Evolutionary conservation across 768 basidiomycete genomes (phyloP), one percentile per base, ranked within the genome.

Genomic region (Calocybe gangraenosa): DNA sequence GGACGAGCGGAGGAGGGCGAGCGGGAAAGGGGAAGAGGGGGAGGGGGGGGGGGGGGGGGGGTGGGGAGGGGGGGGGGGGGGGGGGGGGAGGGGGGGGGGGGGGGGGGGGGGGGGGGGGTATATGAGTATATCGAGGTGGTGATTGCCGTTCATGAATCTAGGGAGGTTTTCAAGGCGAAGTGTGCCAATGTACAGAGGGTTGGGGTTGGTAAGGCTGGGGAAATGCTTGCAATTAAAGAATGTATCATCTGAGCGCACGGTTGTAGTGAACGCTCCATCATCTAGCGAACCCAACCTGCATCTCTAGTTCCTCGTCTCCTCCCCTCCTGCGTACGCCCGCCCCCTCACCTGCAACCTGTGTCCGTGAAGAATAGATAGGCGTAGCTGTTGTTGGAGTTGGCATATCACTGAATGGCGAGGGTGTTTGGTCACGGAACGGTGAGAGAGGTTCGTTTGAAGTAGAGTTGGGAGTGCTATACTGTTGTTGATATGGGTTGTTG

Each of bases 271-370:
- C 34, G 14, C 17, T 35, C 3, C 39, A 7, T 62, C 55, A 65
- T 35, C 50, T 56, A 47, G 68, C 68, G 57, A 55, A 69, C 46
- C 64, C 68, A 43, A 66, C 64, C 45, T 64, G 62, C 64, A 68
- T 56, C 56, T 68, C 66, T 32, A 65, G 50, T 36, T 60, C 61
- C 19, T 62, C 63, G 25, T 62, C 65, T 2, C 60, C 57, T 2
- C 53, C 60, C 11, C 49, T 55, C 28, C 55, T 50, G 51, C 61
- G 50, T 51, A 54, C 52, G 8, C 51, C 34, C 36, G 53, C 53
- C 20, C 33, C 44, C 22, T 40, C 53, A 25, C 46, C 44, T 22
- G 39, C 52, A 25, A 44, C 42, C 15, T 46, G 55, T 17, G 54
- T 40, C 14, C 52, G 39, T 20, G 56, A 15, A 40, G 58, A 33